phyloP scores from a whole-genome alignment of 148 eudicot species.

The Rhododendron kiyosumense region DNA sequence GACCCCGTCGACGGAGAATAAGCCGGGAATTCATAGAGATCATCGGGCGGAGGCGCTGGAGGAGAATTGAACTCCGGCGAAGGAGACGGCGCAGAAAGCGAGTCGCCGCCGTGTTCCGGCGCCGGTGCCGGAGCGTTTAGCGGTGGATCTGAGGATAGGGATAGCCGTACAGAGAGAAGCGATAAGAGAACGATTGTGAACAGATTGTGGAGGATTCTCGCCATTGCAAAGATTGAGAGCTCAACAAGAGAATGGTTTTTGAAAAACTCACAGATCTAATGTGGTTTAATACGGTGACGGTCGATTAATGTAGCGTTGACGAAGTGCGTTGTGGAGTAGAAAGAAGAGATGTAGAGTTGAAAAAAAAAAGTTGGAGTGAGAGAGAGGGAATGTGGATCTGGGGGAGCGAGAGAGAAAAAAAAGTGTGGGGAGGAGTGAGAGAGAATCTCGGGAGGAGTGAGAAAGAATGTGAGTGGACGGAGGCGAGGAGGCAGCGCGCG shows the following conservation, averaged over 20 bases:
- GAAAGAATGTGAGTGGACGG: neutral
- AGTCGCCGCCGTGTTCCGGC: constrained; percentile 11
- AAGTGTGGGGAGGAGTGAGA: neutral
- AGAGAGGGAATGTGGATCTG: neutral
- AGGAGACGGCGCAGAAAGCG: constrained; percentile 5
- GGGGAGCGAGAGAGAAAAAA: neutral
- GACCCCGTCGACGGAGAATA: constrained; percentile 4
- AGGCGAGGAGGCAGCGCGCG: neutral
- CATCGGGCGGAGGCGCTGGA: constrained; percentile 22
- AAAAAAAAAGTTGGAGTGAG: neutral
- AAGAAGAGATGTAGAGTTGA: neutral
- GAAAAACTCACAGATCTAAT: neutral
- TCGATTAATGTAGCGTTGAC: neutral
- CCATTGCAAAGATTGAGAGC: constrained; percentile 15
- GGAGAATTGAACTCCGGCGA: constrained; percentile 16
- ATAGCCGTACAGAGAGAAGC: constrained; percentile 4
- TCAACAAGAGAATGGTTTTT: neutral
- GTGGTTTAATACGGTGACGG: neutral
- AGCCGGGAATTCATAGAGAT: constrained; percentile 5
- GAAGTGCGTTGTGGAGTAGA: neutral
- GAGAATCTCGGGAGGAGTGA: neutral
- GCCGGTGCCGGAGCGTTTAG: constrained; percentile 21
- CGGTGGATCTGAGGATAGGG: constrained; percentile 13
- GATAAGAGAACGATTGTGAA: constrained; percentile 15
- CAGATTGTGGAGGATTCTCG: neutral